phyloP scores from a whole-genome alignment of 345 rosid species.

The Ceriops tagal region DNA sequence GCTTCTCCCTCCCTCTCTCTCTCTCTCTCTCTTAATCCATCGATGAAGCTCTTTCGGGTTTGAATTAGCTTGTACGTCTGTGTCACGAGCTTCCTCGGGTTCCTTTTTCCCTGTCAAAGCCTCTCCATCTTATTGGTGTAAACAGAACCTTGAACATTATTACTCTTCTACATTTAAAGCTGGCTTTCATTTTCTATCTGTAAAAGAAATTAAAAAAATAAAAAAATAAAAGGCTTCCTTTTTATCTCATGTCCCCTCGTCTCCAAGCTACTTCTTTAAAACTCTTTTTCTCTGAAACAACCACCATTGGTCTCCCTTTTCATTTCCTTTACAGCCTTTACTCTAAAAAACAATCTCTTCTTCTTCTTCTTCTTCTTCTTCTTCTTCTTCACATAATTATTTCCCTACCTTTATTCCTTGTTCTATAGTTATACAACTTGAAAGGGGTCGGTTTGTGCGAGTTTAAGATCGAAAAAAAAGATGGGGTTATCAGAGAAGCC shows the following conservation, averaged over 20 bases:
- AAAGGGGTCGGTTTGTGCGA: neutral
- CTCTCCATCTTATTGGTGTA: constrained; percentile 10
- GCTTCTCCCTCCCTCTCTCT: no score
- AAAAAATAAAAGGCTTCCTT: no score
- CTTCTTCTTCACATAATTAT: constrained; percentile 11
- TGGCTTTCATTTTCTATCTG: neutral
- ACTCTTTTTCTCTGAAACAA: neutral
- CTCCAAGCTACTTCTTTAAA: neutral
- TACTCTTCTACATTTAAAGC: constrained; percentile 25
- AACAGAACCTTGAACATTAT: constrained; percentile 30
- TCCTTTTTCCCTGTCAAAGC: constrained; percentile 21
- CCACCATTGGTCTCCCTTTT: constrained; percentile 2
- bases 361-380: no score
- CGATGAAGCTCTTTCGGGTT: neutral
- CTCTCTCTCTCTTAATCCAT: no score
- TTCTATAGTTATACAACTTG: constrained; percentile 16
- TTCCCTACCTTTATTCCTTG: constrained; percentile 33
- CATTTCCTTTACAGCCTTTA: neutral
- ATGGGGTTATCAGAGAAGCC: constrained; percentile 59
- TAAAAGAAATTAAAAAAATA: no score
- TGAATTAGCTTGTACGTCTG: constrained; percentile 18
- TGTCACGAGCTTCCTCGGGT: constrained; percentile 73
- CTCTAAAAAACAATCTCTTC: neutral
- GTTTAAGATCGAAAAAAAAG: constrained; percentile 7
- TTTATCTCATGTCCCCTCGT: neutral